Conservation (phyloP, 371 early-diverging fungal species). For the Mucor racemosus region DNA sequence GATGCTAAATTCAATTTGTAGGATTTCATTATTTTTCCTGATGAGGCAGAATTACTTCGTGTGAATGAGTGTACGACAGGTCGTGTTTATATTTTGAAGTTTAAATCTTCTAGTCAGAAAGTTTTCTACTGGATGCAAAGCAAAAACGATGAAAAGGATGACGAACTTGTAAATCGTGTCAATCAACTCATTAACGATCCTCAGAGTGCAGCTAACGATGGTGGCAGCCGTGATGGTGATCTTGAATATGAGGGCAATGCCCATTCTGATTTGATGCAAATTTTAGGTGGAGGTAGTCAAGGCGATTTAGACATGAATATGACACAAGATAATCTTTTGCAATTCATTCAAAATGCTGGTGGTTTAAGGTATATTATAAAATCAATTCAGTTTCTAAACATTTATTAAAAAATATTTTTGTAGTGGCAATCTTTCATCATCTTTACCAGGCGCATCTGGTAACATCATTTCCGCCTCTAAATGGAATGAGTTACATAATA, state of each 20-base stretch:
- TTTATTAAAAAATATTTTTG: background rate
- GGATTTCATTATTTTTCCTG: conserved; percentile 81
- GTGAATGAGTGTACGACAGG: conserved; percentile 74
- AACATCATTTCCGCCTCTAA: conserved; percentile 1
- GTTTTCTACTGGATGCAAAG: conserved; percentile 88
- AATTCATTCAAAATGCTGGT: conserved; percentile 53
- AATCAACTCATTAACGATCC: conserved; percentile 68
- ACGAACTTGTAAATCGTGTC: conserved; percentile 53
- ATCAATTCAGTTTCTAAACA: background rate
- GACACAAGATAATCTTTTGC: conserved; percentile 54
- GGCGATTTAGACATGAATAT: conserved; percentile 33
- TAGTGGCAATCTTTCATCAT: conserved; percentile 13
- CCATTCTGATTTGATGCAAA: conserved; percentile 43
- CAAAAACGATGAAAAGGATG: conserved; percentile 61
- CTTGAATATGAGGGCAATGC: conserved; percentile 27
- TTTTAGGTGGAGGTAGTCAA: conserved; percentile 32
- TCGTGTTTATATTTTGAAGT: conserved; percentile 77
- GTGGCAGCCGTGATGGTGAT: conserved; percentile 20
- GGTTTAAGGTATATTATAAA: conserved; percentile 40
- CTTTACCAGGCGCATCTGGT: conserved; percentile 8
- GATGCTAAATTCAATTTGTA: conserved; percentile 12
- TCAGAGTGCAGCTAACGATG: conserved; percentile 37
- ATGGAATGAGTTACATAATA: conserved; percentile 15
- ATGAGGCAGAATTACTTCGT: conserved; percentile 72
- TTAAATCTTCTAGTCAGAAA: conserved; percentile 74